Evolutionary conservation across 768 basidiomycete species (phyloP).

Genomic region (Boletus subcaerulescens): DNA sequence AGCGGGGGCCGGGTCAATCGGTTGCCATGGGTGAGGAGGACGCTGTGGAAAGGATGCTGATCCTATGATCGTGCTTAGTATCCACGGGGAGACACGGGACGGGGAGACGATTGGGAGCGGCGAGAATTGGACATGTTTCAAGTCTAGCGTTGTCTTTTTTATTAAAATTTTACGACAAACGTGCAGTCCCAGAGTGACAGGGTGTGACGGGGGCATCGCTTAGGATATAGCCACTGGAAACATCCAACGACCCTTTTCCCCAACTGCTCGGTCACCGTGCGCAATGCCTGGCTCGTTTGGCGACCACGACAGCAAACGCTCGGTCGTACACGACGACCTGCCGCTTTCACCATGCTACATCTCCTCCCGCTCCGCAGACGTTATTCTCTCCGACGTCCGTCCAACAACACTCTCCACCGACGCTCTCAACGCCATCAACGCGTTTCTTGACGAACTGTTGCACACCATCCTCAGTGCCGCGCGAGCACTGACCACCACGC

Average conservation of each 20-base stretch:
- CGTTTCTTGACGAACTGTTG: constrained; percentile 81
- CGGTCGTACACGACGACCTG: constrained; percentile 6
- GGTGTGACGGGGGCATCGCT: constrained; percentile 16
- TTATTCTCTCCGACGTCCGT: constrained; percentile 88
- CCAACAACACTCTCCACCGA: constrained; percentile 82
- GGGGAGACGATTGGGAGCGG: too few relatives aligned
- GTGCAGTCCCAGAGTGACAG: not conserved
- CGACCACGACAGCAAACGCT: constrained; percentile 30
- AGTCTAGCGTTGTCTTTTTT: too few relatives aligned
- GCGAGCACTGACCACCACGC: constrained; percentile 68
- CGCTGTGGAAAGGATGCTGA: constrained; percentile 21
- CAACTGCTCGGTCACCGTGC: constrained; percentile 13
- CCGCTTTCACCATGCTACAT: constrained; percentile 67
- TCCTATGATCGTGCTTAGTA: not conserved
- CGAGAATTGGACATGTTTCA: too few relatives aligned
- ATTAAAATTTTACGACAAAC: not conserved
- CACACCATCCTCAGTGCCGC: constrained; percentile 66
- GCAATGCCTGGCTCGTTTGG: constrained; percentile 48
- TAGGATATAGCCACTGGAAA: constrained; percentile 15
- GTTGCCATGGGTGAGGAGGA: constrained; percentile 19
- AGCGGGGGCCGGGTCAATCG: not conserved
- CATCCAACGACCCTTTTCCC: constrained; percentile 12
- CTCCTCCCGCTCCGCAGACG: constrained; percentile 80
- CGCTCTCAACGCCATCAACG: constrained; percentile 77
- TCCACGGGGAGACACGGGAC: too few relatives aligned